These are phyloP conservation scores for Immersiella caudata DNA, from an alignment of 495 filamentous ascomycete species.

Conservation along the genomic window DNA sequence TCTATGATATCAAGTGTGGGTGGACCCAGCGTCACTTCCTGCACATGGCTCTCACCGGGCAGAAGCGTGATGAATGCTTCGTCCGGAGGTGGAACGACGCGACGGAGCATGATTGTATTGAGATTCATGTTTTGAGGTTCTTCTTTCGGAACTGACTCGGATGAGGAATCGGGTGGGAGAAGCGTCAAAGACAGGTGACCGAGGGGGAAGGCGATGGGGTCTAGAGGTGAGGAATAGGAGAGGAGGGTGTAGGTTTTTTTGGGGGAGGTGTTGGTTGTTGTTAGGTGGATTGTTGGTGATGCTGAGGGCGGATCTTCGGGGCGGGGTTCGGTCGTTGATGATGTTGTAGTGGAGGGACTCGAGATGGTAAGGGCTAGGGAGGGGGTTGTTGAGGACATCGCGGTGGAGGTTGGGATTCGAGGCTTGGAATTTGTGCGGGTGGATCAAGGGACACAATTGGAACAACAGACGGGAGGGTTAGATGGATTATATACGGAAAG, in stretches of 20 bases:
- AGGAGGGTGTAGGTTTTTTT: slow-evolving; percentile 50
- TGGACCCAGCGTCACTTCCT: not conserved
- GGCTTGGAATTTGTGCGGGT: no score
- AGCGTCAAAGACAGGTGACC: slow-evolving; percentile 51
- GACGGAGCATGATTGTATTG: slow-evolving; percentile 48
- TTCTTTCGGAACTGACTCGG: slow-evolving; percentile 29
- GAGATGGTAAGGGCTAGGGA: not conserved
- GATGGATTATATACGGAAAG: not conserved
- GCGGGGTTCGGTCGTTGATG: not conserved
- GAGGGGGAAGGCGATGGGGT: slow-evolving; percentile 48
- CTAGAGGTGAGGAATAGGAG: slow-evolving; percentile 54
- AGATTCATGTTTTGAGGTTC: slow-evolving; percentile 32
- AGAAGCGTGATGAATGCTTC: slow-evolving; percentile 50
- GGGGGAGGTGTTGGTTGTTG: slow-evolving; percentile 47
- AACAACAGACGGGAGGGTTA: no score
- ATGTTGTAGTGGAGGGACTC: not conserved
- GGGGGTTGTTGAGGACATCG: not conserved
- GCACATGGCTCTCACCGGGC: slow-evolving; percentile 21
- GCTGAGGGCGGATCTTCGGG: not conserved
- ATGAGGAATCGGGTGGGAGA: no score
- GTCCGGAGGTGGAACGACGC: slow-evolving; percentile 46
- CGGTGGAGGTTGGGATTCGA: not conserved
- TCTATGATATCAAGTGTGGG: not conserved
- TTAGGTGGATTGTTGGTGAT: slow-evolving; percentile 32
- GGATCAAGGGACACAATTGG: no score